Conservation (phyloP, 805 yeast species). For the Nadsonia fulvescens region DNA sequence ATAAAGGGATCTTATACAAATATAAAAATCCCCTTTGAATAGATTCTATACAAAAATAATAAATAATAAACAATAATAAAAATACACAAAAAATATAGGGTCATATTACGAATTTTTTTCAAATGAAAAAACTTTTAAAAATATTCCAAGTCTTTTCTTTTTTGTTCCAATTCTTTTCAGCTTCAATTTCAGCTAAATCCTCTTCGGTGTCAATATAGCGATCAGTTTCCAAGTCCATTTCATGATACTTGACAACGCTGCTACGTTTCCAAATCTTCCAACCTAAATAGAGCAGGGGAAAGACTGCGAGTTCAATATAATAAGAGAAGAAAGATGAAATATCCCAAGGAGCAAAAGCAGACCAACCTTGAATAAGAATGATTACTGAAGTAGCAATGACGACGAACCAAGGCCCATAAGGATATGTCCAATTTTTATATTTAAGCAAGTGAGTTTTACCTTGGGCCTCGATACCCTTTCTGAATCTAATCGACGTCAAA, state of each 20-base stretch:
- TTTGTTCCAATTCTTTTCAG: slow-evolving; percentile 20
- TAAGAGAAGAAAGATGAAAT: slow-evolving; percentile 44
- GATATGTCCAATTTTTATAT: slow-evolving; percentile 33
- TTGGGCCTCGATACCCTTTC: slow-evolving; percentile 25
- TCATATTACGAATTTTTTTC: too few species aligned
- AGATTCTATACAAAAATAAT: too few species aligned
- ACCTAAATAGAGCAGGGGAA: slow-evolving; percentile 33
- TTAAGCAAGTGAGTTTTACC: slow-evolving; percentile 25
- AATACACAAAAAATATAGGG: too few species aligned
- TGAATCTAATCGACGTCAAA: slow-evolving; percentile 34
- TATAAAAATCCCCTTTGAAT: too few species aligned
- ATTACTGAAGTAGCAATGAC: slow-evolving; percentile 29
- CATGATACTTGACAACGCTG: slow-evolving; percentile 44
- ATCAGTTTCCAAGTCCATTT: slow-evolving; percentile 67
- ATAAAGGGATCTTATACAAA: too few species aligned
- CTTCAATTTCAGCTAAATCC: slow-evolving; percentile 25
- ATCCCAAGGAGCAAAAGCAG: slow-evolving; percentile 47
- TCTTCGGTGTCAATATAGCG: slow-evolving; percentile 37
- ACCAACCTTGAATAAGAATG: slow-evolving; percentile 46
- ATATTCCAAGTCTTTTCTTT: slow-evolving; percentile 6
- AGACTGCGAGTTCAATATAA: slow-evolving; percentile 43
- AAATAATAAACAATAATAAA: too few species aligned
- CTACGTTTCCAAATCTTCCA: slow-evolving; percentile 48
- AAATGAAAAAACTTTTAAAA: too few species aligned
- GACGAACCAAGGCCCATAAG: slow-evolving; percentile 32